Evolutionary conservation across 202 grass and related monocot genomes (phyloP).

Genomic region (Schoenoplectus tabernaemontani): DNA sequence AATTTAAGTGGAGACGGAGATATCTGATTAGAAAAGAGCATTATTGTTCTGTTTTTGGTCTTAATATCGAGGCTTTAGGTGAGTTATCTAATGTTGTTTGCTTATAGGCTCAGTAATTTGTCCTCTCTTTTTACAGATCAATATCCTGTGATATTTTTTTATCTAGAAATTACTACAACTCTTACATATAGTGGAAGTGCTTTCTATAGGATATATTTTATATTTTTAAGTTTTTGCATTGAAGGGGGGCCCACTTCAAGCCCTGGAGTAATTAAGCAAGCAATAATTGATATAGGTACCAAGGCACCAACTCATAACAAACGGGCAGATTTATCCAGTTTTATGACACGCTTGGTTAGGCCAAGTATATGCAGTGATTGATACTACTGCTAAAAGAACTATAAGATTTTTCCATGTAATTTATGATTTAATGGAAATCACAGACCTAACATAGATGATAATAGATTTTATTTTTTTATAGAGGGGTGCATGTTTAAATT

Average conservation of each 20-base stretch:
- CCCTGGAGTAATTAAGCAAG: too few species aligned
- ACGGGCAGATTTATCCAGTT: background rate
- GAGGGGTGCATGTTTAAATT: too few species aligned
- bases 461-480: too few species aligned
- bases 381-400: background rate
- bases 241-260: too few species aligned
- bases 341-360: background rate
- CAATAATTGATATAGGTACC: background rate
- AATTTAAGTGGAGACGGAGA: background rate
- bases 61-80: too few species aligned
- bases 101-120: background rate
- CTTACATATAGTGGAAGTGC: constrained; percentile 2
- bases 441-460: too few species aligned
- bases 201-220: background rate
- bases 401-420: background rate
- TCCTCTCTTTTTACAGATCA: constrained; percentile 10
- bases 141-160: constrained; percentile 14
- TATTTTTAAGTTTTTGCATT: background rate
- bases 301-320: background rate
- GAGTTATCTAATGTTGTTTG: background rate
- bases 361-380: background rate
- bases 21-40: background rate
- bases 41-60: too few species aligned
- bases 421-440: too few species aligned
- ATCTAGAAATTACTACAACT: background rate